These are phyloP conservation scores for Massarina eburnea DNA, from an alignment of 2,329 filamentous ascomycete species.

Conservation along the genomic window DNA sequence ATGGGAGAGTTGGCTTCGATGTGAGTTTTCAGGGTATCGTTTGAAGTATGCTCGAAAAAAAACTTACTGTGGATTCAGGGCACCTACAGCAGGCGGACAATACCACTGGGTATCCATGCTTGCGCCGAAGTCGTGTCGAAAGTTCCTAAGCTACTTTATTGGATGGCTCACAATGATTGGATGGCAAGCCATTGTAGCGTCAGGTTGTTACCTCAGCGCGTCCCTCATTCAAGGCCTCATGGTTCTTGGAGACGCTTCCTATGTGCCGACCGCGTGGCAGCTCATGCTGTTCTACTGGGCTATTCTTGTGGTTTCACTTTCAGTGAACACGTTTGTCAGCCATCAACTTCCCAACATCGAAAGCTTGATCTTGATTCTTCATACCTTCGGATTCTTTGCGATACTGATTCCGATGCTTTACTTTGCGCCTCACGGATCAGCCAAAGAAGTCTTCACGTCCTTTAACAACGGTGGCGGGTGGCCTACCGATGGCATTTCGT, in stretches of 20 bases:
- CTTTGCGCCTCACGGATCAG: slow-evolving; percentile 25
- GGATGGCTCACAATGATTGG: slow-evolving; percentile 45
- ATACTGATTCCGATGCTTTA: slow-evolving; percentile 51
- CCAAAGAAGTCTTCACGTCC: background rate
- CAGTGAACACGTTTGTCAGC: slow-evolving; percentile 45
- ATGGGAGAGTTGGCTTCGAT: no score
- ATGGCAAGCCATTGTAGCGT: slow-evolving; percentile 37
- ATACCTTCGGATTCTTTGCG: slow-evolving; percentile 53
- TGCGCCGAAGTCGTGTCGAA: slow-evolving; percentile 39
- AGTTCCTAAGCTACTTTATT: slow-evolving; percentile 40
- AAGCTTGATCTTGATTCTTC: slow-evolving; percentile 47
- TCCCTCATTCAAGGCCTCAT: slow-evolving; percentile 26
- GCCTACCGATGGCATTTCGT: background rate
- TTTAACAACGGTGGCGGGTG: slow-evolving; percentile 23
- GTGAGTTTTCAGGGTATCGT: no score
- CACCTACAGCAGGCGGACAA: slow-evolving; percentile 29
- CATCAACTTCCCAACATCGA: slow-evolving; percentile 49
- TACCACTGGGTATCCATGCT: slow-evolving; percentile 37
- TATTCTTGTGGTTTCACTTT: slow-evolving; percentile 44
- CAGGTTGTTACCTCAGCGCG: slow-evolving; percentile 18
- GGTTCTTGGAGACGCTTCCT: slow-evolving; percentile 39
- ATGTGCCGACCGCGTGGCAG: slow-evolving; percentile 48
- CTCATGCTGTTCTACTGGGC: slow-evolving; percentile 51
- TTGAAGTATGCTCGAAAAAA: no score
- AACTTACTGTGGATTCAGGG: no score